Base-by-base conservation (phyloP, 1,284 basidiomycete species). In the Sporisorium scitamineum region DNA sequence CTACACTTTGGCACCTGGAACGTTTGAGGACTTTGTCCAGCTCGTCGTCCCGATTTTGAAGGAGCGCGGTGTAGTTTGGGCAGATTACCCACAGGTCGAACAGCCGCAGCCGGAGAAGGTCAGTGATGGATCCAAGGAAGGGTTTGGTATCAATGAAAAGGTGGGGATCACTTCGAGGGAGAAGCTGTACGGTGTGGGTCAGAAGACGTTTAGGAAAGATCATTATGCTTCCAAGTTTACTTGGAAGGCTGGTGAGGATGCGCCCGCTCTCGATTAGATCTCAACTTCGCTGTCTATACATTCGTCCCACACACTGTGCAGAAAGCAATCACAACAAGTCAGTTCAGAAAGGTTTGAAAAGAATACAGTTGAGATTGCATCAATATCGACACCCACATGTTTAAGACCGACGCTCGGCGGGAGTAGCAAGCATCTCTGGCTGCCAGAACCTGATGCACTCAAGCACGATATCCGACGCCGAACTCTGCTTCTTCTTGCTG, bases 121-220 rank as follows among this genome's bases (percentile, higher is more conserved):
- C 37, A 61, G 55, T 14, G 61, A 65, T 6, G 70, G 63, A 2
- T 61, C 72, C 0, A 29, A 54, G 18, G 11, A 24, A 1, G 76
- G 79, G 13, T 83, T 78, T 37, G 80, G 80, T 0, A 48, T 68
- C 27, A 67, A 68, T 18, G 76, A 80, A 50, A 60, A 60, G 20
- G 39, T 77, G 0, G 80, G 80, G 3, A 56, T 84, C 20, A 83
- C 83, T 2, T 61, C 70, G 2, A 61, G 83, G 5, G 83, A 85
- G 67, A 78, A 78, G 54, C 54, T 85, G 26, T 81, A 85, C 56
- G 82, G 80, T 10, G 52, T 80, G 0, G 82, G 82, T 2, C 76
- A 84, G 56, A 70, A 69, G 37, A 62, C 51, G 18, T 70, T 85
- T 5, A 63, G 76, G 5, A 70, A 67, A 7, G 82, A 84, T 53